Percentiles rank a stretch among this genome's conserved stretches.
Evolutionary conservation across 306 rosid genomes (phyloP).

Genomic region (cucumber (Cucumis sativus)): Cucumber_9930_V3 NC_026657.2:11665001-11665500

Average conservation of each 20-base stretch:
- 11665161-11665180: neutral
- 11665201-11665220: neutral
- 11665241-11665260: neutral
- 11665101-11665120: too few relatives aligned
- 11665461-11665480: neutral
- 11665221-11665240: neutral
- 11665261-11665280: neutral
- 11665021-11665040: too few relatives aligned
- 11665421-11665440: slow-evolving; percentile 58
- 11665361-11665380: slow-evolving; percentile 3
- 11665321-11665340: neutral
- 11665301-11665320: neutral
- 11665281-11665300: neutral
- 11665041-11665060: too few relatives aligned
- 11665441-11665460: slow-evolving; percentile 30
- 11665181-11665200: neutral
- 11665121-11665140: too few relatives aligned
- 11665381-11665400: slow-evolving; percentile 32
- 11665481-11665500: neutral
- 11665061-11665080: too few relatives aligned
- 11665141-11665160: neutral
- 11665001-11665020: too few relatives aligned
- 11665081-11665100: too few relatives aligned
- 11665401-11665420: slow-evolving; percentile 34
- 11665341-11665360: neutral